Conservation (phyloP, 768 basidiomycete genomes). For the Macrolepiota albuminosa region DNA sequence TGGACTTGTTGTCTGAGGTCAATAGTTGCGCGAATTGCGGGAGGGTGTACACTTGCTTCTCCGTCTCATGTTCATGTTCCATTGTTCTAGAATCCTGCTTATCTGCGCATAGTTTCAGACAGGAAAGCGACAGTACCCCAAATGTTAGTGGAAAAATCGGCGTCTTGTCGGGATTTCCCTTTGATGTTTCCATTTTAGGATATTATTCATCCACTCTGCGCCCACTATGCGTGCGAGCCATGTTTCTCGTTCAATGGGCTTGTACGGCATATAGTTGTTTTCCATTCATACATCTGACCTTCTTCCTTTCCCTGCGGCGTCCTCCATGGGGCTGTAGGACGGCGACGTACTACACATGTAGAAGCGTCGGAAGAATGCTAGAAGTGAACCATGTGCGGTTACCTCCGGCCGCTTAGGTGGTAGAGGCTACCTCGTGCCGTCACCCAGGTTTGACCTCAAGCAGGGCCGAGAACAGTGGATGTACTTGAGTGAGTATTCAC, state of each 20-base stretch:
- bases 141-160: background rate
- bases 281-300: background rate
- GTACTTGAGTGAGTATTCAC: background rate
- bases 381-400: background rate
- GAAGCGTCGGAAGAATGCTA: background rate
- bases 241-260: background rate
- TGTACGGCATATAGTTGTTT: background rate
- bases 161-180: background rate
- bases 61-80: background rate
- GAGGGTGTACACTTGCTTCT: background rate
- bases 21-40: background rate
- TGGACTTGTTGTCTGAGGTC: background rate
- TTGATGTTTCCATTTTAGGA: constrained; percentile 1
- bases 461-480: background rate
- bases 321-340: background rate
- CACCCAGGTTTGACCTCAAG: background rate
- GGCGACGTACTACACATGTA: background rate
- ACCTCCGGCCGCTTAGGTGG: background rate
- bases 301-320: background rate
- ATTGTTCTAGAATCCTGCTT: background rate
- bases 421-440: background rate
- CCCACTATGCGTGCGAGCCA: background rate
- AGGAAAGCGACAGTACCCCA: background rate
- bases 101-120: background rate
- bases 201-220: background rate